A percentile compares a stretch with the other conserved stretches of the same genome.
Evolutionary conservation across 345 rosid species (phyloP).

Genomic region (Garcia nutans): DNA sequence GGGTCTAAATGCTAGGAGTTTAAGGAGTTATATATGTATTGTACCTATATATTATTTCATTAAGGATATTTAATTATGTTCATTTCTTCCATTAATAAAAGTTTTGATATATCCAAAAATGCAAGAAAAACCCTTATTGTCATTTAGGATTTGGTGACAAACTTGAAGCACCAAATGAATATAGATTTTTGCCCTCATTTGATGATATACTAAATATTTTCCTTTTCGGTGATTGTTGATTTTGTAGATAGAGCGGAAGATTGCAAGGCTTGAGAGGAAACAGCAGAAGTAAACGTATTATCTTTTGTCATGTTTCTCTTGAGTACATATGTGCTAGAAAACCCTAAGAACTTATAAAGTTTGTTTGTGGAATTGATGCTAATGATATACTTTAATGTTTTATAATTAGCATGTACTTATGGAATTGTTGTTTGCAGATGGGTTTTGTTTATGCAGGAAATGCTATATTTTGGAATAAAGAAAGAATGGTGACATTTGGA

Average conservation of each 20-base stretch:
- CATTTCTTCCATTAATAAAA: not conserved
- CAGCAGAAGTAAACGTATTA: slow-evolving; percentile 1
- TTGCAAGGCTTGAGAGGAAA: slow-evolving; percentile 38
- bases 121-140: not conserved
- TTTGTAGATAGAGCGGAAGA: slow-evolving; percentile 45
- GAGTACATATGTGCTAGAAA: not conserved
- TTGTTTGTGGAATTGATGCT: not conserved
- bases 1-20: too few species aligned
- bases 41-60: too few species aligned
- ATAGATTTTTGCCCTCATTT: not conserved
- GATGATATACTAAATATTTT: not conserved
- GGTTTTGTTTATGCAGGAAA: not conserved
- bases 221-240: not conserved
- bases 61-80: not conserved
- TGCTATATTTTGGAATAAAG: not conserved
- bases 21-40: too few species aligned
- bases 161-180: not conserved
- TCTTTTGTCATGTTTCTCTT: not conserved
- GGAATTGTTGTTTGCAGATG: not conserved
- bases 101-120: not conserved
- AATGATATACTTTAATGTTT: not conserved
- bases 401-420: not conserved
- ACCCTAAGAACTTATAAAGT: not conserved
- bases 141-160: not conserved
- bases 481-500: too few species aligned